Evolutionary conservation across 345 rosid species (phyloP), one percentile per base, ranked within the genome.

Genomic region (Hevea brasiliensis): DNA sequence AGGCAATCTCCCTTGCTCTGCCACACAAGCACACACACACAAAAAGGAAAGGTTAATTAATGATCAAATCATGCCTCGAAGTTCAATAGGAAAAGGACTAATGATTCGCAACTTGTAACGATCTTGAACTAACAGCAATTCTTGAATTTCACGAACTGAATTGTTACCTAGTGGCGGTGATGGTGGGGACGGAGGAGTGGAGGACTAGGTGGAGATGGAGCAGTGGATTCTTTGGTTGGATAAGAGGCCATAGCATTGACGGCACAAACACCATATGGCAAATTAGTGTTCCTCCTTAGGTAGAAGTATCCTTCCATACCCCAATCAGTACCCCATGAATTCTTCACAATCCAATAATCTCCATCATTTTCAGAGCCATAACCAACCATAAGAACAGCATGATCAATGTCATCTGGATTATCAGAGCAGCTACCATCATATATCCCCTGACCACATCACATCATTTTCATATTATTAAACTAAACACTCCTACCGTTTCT

Each of bases 271-370:
- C 96, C 96, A 61, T 85, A 81, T 8, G 53, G 12, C 27, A 79
- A 56, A 29, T 59, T 50, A 17, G 81, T 72, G 78, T 85, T 73
- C 67, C 96, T 87, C 45, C 40, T 71, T 6, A 90, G 14, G 58
- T 85, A 82, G 56, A 90, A 82, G 50, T 89, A 90, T 23, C 91
- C 93, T 0, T 83, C 78, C 3, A 85, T 65, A 13, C 96, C 96
- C 96, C 96, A 90, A 8, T 75, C 82, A 14, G 92, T 86, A 26
- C 96, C 96, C 93, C 96, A 89, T 0, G 96, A 93, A 67, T 93
- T 91, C 73, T 84, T 91, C 75, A 85, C 92, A 6, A 93, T 86
- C 98, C 97, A 93, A 60, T 91, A 93, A n/a, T 89, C 85, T 68
- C 88, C 89, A 35, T 56, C 82, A 3, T 59, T 75, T 81, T 91